A percentile compares a stretch with the other conserved stretches of the same genome.
These are phyloP conservation scores for Fusarium sp. DNA, from an alignment of 2,329 filamentous ascomycete genomes.

Conservation along the genomic window DNA sequence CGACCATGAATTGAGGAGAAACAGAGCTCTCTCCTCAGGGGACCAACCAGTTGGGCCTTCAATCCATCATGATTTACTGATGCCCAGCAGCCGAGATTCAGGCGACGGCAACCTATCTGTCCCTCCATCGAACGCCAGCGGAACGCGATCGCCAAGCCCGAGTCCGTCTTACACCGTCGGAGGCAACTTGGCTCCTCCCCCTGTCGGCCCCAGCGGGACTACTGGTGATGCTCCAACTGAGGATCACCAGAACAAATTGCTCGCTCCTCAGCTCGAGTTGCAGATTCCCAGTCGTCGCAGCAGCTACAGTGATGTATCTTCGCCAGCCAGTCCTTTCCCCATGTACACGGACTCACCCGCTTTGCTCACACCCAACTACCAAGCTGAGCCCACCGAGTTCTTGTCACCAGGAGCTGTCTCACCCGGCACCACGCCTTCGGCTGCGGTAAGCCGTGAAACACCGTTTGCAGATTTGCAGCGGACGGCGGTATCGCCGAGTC, in stretches of 20 bases:
- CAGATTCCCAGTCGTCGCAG: constrained; percentile 60
- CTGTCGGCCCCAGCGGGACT: constrained; percentile 41
- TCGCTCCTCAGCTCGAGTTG: constrained; percentile 51
- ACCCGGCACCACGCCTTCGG: constrained; percentile 59
- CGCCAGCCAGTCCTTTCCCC: constrained; percentile 74
- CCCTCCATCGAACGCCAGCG: constrained; percentile 29
- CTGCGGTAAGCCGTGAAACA: constrained; percentile 55
- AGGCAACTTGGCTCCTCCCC: constrained; percentile 57
- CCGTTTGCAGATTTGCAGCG: constrained; percentile 60
- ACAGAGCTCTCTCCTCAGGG: constrained; percentile 61
- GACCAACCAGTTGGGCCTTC: constrained; percentile 44
- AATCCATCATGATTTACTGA: constrained; percentile 32
- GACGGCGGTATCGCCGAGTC: constrained; percentile 52
- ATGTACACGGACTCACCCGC: constrained; percentile 71
- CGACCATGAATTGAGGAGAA: constrained; percentile 28
- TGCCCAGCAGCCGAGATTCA: constrained; percentile 30
- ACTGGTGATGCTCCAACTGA: constrained; percentile 22
- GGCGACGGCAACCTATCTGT: constrained; percentile 27
- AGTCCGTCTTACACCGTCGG: constrained; percentile 51
- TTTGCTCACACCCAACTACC: constrained; percentile 55
- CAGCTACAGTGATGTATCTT: constrained; percentile 58
- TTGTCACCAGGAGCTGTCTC: constrained; percentile 55
- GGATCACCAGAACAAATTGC: constrained; percentile 9
- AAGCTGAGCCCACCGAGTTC: constrained; percentile 63
- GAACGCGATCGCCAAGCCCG: constrained; percentile 44